phyloP scores from a whole-genome alignment of 2,329 filamentous ascomycete species.

The Epichloe typhina region DNA sequence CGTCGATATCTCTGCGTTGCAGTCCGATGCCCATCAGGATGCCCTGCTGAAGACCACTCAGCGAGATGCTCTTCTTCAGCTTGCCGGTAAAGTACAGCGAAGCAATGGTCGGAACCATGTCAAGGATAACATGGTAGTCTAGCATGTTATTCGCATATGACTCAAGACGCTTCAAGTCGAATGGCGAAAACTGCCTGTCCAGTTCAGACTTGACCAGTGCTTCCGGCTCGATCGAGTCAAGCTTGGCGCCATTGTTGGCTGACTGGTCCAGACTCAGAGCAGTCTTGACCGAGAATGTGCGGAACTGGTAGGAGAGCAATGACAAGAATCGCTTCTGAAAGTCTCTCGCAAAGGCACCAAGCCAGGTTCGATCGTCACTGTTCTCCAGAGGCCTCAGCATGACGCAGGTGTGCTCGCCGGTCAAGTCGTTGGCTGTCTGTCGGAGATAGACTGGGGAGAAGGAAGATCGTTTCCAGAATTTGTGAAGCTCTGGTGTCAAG shows the following conservation, averaged over 20 bases:
- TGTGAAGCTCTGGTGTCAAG: slow-evolving; percentile 73
- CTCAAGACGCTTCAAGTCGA: slow-evolving; percentile 88
- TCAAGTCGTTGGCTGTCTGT: slow-evolving; percentile 91
- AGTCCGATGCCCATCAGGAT: slow-evolving; percentile 84
- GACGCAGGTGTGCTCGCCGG: slow-evolving; percentile 93
- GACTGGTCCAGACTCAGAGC: slow-evolving; percentile 84
- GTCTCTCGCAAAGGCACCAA: slow-evolving; percentile 80
- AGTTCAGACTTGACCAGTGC: slow-evolving; percentile 62
- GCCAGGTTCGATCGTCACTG: slow-evolving; percentile 64
- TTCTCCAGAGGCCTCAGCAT: slow-evolving; percentile 75
- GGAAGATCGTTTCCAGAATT: slow-evolving; percentile 84
- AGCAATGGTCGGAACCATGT: slow-evolving; percentile 75
- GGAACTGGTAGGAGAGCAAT: slow-evolving; percentile 86
- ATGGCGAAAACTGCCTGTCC: slow-evolving; percentile 69
- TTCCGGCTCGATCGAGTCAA: slow-evolving; percentile 38
- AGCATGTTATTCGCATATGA: slow-evolving; percentile 95
- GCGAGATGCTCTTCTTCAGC: slow-evolving; percentile 50
- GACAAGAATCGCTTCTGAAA: slow-evolving; percentile 91
- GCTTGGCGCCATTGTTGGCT: slow-evolving; percentile 56
- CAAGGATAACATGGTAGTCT: slow-evolving; percentile 93
- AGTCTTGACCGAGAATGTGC: slow-evolving; percentile 61
- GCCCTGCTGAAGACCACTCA: slow-evolving; percentile 73
- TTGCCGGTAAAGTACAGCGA: slow-evolving; percentile 74
- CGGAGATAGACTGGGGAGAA: slow-evolving; percentile 88
- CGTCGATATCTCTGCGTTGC: slow-evolving; percentile 78